These are phyloP conservation scores for Penicillium nordicum DNA, from an alignment of 2,329 filamentous ascomycete species.

Conservation along the genomic window DNA sequence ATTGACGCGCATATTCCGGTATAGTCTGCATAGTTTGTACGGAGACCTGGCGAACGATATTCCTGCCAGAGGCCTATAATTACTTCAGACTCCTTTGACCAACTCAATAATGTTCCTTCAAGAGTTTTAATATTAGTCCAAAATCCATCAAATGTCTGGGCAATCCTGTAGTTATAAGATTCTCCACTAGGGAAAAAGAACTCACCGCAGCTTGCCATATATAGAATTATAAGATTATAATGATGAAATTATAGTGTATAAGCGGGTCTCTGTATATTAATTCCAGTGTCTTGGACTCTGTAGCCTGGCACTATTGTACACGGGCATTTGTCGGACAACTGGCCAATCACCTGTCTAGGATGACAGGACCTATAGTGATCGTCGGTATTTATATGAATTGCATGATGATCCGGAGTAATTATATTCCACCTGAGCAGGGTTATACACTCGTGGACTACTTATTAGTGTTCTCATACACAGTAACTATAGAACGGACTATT, in stretches of 20 bases:
- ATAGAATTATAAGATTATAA: background rate
- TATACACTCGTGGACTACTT: background rate
- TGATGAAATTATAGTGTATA: background rate
- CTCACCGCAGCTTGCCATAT: conserved; percentile 10
- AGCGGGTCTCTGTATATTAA: background rate
- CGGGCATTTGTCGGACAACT: conserved; percentile 31
- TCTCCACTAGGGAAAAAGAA: conserved; percentile 17
- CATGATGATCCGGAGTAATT: background rate
- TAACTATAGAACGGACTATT: background rate
- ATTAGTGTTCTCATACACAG: background rate
- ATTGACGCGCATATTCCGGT: background rate
- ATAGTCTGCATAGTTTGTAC: background rate
- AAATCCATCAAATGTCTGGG: background rate
- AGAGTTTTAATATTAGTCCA: background rate
- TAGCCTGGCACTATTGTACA: background rate
- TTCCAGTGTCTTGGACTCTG: background rate
- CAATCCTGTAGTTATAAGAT: conserved; percentile 1
- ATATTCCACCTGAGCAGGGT: background rate
- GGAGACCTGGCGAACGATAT: background rate
- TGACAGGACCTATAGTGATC: conserved; percentile 21
- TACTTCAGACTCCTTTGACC: too few relatives aligned
- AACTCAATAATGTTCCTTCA: background rate
- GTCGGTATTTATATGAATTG: background rate
- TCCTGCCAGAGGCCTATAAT: background rate
- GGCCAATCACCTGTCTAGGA: conserved; percentile 21